Base-by-base conservation (phyloP, 345 rosid genomes). In the Draba incana region DNA sequence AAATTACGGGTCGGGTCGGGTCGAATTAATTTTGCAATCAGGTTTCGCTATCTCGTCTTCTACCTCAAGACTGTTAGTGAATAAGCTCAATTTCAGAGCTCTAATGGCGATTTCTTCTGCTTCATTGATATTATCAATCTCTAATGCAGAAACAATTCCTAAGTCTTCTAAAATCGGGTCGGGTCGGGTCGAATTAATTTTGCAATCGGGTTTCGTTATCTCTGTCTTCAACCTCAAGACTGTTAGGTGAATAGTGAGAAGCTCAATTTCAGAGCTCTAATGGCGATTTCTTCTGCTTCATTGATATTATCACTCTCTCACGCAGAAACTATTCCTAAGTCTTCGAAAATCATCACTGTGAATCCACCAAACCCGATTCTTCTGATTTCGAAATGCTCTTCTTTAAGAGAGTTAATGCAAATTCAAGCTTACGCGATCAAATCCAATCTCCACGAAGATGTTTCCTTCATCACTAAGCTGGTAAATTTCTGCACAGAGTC, bases 341-440 rank as follows among this genome's bases (percentile, higher is more conserved):
- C 6, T 50, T 49, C 53, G 24, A 57, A 57, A 66, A 56, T 15
- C 1, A 39, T 64, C 38, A 23, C 49, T 11, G 3, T 42, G 30
- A 64, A 43, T 28, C 14, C 74, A 16, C 51, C 72, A 13, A 70
- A 65, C 64, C 86, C 85, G 1, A 78, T 77, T 31, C 64, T 79
- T 61, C 69, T 75, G 5, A 76, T 88, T 5, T 82, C 85, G 66
- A 82, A 57, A 23, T 85, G 90, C 83, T 70, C 52, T 41, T 82
- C 86, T 62, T 66, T 84, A 24, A 66, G 61, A 52, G 84, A 83
- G 79, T 76, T 87, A n/a, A 85, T 83, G 85, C 93, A 87, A 72
- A 73, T 88, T 62, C 96, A 92, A 10, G 88, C 85, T 62, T 60
- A 82, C 55, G 31, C 86, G 30, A 67, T 88, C 83, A 92, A 89